Base-by-base conservation (phyloP, 108 stramenopile genomes). In the Nitzschia palea region DNA sequence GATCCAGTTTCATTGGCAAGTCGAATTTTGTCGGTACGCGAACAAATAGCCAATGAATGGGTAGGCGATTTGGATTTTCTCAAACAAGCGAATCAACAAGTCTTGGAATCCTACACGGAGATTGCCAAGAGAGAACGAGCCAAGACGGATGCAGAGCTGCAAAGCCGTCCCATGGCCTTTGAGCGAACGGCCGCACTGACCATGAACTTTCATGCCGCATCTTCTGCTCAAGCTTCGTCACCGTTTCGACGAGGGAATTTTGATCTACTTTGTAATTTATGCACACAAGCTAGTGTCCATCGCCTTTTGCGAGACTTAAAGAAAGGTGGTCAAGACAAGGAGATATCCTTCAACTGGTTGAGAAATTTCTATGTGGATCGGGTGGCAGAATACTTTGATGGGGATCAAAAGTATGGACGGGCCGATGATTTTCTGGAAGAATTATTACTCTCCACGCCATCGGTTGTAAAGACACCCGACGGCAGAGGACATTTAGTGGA, bases 391-490 rank as follows among this genome's bases (percentile, higher is more conserved):
- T 83, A 73, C 65, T 88, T 88, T 59, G 87, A 88, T 44, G 87
- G 87, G 0, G 78, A 84, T 47, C 80, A 73, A 61, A 44, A 45
- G 9, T 88, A 76, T 60, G 87, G 87, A 23, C 51, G 80, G 58
- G 87, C 84, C 52, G 90, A 91, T 72, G 90, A 91, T 65, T 91
- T 91, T 73, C 71, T 94, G 44, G 88, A 94, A 55, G 84, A 78
- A 51, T 71, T 94, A 58, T 67, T 94, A 17, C 63, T 78, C 14
- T 70, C 80, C 1, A 65, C 89, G 1, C 92, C 92, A 9, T 74
- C 76, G 4, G 67, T 86, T 12, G 67, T 78, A 32, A 56, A 68
- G 4, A 47, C 65, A 32, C 47, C 33, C 31, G 74, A 75, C 14
- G 74, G 58, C 17, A 40, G 56, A n/a, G 74, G 73, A 0, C 10